Evolutionary conservation across 2,329 filamentous ascomycete genomes (phyloP).

Genomic region (Microsporum canis): DNA sequence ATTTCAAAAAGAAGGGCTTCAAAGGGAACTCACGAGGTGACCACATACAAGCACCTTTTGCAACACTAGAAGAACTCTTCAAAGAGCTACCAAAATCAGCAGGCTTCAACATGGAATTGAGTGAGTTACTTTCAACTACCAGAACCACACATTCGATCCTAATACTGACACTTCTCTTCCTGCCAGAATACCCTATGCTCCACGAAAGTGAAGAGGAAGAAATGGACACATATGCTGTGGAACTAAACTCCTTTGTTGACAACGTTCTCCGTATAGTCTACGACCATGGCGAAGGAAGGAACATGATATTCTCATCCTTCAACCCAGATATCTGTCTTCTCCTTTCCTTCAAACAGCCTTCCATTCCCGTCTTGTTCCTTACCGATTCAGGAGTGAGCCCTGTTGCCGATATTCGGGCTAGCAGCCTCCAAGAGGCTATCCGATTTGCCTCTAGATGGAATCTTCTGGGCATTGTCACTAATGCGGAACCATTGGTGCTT

Average conservation of each 20-base stretch:
- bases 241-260: conserved; percentile 77
- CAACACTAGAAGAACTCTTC: conserved; percentile 89
- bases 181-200: conserved; percentile 81
- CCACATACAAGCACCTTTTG: conserved; percentile 92
- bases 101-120: conserved; percentile 98
- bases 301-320: conserved; percentile 94
- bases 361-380: conserved; percentile 88
- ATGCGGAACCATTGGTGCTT: conserved; percentile 78
- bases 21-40: conserved; percentile 90
- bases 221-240: conserved; percentile 87
- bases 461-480: conserved; percentile 75
- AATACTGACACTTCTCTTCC: conserved; percentile 6
- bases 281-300: conserved; percentile 66
- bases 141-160: background rate
- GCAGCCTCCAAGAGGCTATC: conserved; percentile 86
- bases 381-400: conserved; percentile 73
- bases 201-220: conserved; percentile 86
- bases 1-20: conserved; percentile 89
- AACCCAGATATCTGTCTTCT: conserved; percentile 94
- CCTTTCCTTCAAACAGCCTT: conserved; percentile 92
- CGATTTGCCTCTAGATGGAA: conserved; percentile 94
- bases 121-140: conserved; percentile 26
- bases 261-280: conserved; percentile 86
- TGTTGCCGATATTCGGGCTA: conserved; percentile 81
- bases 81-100: conserved; percentile 67